Conservation (phyloP, 371 early-diverging fungal species). For the Pancytospora philotis region DNA sequence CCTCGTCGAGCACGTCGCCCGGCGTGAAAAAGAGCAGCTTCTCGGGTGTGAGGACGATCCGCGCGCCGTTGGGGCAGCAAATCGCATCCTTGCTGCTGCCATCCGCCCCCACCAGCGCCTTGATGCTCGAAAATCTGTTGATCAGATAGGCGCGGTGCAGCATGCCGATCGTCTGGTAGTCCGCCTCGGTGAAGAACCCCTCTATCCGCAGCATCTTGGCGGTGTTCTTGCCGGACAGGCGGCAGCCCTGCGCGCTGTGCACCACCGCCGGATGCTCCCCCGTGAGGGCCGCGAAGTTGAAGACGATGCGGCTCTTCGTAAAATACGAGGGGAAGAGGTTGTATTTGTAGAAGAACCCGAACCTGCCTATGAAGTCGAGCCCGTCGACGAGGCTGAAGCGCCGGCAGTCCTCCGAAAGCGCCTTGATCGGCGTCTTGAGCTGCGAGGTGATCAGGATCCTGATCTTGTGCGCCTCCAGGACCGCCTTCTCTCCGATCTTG, state of each 20-base stretch:
- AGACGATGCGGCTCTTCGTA: not conserved
- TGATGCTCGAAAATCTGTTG: slow-evolving; percentile 10
- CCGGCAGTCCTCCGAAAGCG: not conserved
- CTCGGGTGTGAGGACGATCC: not conserved
- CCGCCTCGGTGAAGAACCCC: not conserved
- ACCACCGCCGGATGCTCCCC: not conserved
- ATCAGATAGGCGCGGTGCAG: not conserved
- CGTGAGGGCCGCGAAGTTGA: not conserved
- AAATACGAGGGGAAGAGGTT: slow-evolving; percentile 3
- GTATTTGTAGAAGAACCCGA: slow-evolving; percentile 12
- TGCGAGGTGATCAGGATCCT: not conserved
- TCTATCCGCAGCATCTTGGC: not conserved
- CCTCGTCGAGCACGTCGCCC: no score
- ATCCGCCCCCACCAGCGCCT: not conserved
- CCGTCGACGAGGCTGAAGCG: not conserved
- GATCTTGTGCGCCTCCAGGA: not conserved
- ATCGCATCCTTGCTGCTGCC: not conserved
- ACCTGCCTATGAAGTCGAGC: slow-evolving; percentile 3
- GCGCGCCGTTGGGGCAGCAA: not conserved
- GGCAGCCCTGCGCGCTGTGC: not conserved
- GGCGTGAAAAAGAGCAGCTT: no score
- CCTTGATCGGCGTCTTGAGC: not conserved
- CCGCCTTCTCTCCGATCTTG: not conserved
- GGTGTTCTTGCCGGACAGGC: not conserved
- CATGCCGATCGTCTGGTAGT: not conserved